Base-by-base conservation (phyloP, 805 yeast species). In the Saturnispora saitoi region DNA sequence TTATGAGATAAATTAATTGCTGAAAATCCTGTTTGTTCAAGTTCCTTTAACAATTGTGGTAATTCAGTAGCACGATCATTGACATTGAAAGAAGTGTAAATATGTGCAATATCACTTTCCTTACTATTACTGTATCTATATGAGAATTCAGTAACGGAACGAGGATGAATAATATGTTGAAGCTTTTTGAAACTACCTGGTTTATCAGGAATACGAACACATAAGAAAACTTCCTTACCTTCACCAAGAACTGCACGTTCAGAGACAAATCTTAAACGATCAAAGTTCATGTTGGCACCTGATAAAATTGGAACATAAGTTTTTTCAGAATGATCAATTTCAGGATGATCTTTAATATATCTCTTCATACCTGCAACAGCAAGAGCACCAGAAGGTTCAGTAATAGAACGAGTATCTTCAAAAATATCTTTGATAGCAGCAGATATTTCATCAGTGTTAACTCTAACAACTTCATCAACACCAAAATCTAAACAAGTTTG, bases 201-300 rank as follows among this genome's bases (percentile, higher is more conserved):
- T 41, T 72, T 68, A 65, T 93, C 99, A 22, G 98, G 97, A 54
- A 93, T 88, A 40, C 88, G 82, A 15, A 90, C 88, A 42, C 86
- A 78, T 73, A 93, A 73, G 59, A 95, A 91, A 6, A 88, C 95
- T 70, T 93, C 99, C 57, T 83, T 86, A 48, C 98, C 99, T 65
- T 91, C 98, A 69, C 99, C 99, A n/a, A 93, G 75, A 45, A 87
- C 95, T 12, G 99, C 97, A 67, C 99, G 83, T 67, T 93, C 99
- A 50, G 95, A 80, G 19, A 93, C 97, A 66, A 93, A 93, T 64
- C 99, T 77, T 59, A 93, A 73, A 59, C 99, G 77, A 67, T 91
- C 99, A 63, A 93, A 93, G 70, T 95, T 91, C 95, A 93, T 90
- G 68, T 93, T 93, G 32, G 99, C 99, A 51, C 99, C 99, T 19